Evolutionary conservation across 1,284 basidiomycete genomes (phyloP), one percentile per base, ranked within the genome.

Genomic region (Athelia psychrophila): DNA sequence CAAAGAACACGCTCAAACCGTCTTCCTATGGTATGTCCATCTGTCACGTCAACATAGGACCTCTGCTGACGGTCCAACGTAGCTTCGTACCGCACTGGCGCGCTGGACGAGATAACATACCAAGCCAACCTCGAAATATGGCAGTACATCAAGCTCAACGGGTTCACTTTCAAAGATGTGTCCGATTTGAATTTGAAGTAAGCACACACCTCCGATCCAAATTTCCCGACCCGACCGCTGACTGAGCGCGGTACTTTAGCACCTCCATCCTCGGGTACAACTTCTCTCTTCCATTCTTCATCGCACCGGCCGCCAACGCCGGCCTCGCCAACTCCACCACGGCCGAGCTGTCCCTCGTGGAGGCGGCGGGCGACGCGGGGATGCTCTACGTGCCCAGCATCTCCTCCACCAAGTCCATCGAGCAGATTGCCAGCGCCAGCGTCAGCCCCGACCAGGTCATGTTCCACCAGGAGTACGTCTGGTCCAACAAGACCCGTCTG

Each of bases 381-480:
- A 59, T 63, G 22, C 46, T 65, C 23, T 67, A 64, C 35, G 60
- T 54, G 63, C 60, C 63, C 2, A 64, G 60, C 46, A 65, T 64
- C 33, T 61, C 60, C 2, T 60, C 65, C 4, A 64, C 64, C 9
- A 60, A 63, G 33, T 55, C 59, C 4, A 60, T 65, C n/a, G 63
- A 63, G 50, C 48, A 60, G 36, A 65, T 67, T 36, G 64, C 63
- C 2, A 56, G 54, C 5, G 62, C 55, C 6, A 57, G 56, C 18
- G 55, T 22, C 6, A 42, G 38, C n/a, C 20, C 52, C 1, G 57
- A 54, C 42, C 63, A 67, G 50, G 55, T 56, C 13, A 61, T 64
- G 59, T 66, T 64, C 50, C 62, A 63, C 45, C 65, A 66, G 56
- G 61, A 63, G 48, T 66, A 66, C 38, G 54, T 64, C 30, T 65